These are phyloP conservation scores for Fragaria iinumae DNA, from an alignment of 306 rosid genomes.

Conservation along the genomic window DNA sequence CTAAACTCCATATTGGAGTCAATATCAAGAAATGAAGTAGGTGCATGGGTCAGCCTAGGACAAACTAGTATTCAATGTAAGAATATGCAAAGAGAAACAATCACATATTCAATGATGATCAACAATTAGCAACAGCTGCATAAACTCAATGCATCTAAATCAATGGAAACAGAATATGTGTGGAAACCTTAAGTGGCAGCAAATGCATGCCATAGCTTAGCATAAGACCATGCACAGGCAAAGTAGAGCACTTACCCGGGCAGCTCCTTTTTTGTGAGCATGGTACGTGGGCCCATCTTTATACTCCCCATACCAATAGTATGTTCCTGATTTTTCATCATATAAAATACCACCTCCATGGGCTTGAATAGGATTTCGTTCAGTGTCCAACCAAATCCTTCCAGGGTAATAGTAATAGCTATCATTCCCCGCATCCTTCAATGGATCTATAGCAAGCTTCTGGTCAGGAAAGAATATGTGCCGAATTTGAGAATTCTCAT, in stretches of 20 bases:
- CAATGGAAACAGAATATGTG: neutral
- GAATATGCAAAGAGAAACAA: neutral
- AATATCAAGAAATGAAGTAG: neutral
- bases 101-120: neutral
- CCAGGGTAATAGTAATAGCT: conserved; percentile 77
- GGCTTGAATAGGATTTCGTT: conserved; percentile 91
- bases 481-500: conserved; percentile 86
- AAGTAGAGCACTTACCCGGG: conserved; percentile 68
- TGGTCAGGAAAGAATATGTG: conserved; percentile 72
- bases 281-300: conserved; percentile 93
- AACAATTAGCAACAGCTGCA: neutral
- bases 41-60: neutral
- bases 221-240: conserved; percentile 12
- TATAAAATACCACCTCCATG: conserved; percentile 93
- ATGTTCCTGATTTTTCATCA: conserved; percentile 63
- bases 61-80: neutral
- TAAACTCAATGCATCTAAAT: neutral
- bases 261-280: conserved; percentile 80
- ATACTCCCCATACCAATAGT: conserved; percentile 98
- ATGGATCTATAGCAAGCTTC: conserved; percentile 61
- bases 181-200: neutral
- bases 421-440: conserved; percentile 45
- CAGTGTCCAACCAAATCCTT: conserved; percentile 91
- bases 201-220: conserved; percentile 1
- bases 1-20: neutral